Evolutionary conservation across 495 filamentous ascomycete genomes (phyloP), one percentile per base, ranked within the genome.

Genomic region (Aspergillus wentii): DNA sequence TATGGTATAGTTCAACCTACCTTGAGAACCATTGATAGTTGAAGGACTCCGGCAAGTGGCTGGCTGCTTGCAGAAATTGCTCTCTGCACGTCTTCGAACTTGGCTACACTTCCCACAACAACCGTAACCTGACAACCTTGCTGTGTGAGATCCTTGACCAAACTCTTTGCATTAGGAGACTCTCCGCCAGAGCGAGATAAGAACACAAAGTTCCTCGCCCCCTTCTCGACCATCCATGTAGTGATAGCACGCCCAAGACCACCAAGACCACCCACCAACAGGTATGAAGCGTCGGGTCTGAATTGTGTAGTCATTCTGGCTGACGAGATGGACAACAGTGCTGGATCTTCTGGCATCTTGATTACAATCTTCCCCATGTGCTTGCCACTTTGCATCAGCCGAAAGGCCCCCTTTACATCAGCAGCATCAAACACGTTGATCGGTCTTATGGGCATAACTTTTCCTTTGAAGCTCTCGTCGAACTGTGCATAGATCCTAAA

Each of bases 241-340:
- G 76, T 54, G 33, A 83, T 60, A 29, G 70, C 65, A 38, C 69
- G 60, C 6, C 79, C 79, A 3, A 85, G 58, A 20, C 78, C 80
- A 8, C 78, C 79, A 4, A 70, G 43, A 0, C 67, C 69, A 3
- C 69, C 71, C 2, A 66, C 47, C 17, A 73, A 51, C 0, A 74
- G 51, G 33, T 73, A 71, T 0, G 53, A 56, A 1, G 30, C 52
- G 26, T 66, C 44, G 3, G 30, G 0, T 9, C 33, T 32, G 39
- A 49, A 42, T 17, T 36, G 10, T 14, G 31, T 27, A 19, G 11
- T 14, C 28, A 36, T 41, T 13, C 36, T 18, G 6, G 29, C 11
- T 5, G 17, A 17, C 3, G 41, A 18, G 0, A 39, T 27, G 17
- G 32, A 16, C 19, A 43, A 30, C 13, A 13, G 8, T 5, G 38